Conservation (phyloP, 345 rosid species). For the Crucihimalaya himalaica region DNA sequence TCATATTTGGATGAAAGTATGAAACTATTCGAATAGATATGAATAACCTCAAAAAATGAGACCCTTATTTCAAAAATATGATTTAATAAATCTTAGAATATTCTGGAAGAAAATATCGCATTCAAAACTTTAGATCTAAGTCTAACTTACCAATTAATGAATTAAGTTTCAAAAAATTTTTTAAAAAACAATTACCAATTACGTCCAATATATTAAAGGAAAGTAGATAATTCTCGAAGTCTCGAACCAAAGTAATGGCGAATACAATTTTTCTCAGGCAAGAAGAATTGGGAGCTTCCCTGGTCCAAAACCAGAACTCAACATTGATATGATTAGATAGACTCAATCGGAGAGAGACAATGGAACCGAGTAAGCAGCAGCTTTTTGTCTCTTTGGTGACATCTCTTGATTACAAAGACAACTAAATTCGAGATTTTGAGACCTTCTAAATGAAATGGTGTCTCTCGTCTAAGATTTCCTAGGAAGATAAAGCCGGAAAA, state of each 20-base stretch:
- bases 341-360: neutral
- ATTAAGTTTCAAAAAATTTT: neutral
- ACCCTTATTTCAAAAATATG: neutral
- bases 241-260: neutral
- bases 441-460: neutral
- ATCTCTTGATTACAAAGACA: neutral
- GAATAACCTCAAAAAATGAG: neutral
- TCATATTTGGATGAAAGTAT: too few species aligned
- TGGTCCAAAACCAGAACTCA: neutral
- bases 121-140: neutral
- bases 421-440: neutral
- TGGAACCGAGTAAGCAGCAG: neutral
- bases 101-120: neutral
- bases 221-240: neutral
- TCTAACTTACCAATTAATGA: neutral
- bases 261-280: neutral
- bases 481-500: neutral
- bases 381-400: neutral
- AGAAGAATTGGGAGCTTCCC: neutral
- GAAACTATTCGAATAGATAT: neutral
- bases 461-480: neutral
- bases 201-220: neutral
- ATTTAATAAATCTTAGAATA: neutral
- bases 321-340: neutral
- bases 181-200: neutral